phyloP scores from a whole-genome alignment of 345 rosid genomes.

The Litchi chinensis region DNA sequence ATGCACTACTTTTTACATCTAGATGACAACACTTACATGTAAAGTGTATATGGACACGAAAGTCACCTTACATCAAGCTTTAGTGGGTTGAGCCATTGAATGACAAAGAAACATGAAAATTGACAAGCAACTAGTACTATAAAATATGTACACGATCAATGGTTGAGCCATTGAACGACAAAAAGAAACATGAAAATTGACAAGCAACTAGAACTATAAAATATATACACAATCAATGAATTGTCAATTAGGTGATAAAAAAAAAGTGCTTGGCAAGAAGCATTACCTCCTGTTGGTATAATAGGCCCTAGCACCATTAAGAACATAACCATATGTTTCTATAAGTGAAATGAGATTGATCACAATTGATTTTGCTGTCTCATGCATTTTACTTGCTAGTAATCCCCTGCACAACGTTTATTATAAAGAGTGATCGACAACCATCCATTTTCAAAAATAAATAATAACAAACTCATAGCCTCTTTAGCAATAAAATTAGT shows the following conservation, averaged over 20 bases:
- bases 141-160: background rate
- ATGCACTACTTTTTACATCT: background rate
- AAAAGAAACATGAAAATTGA: too few relatives aligned
- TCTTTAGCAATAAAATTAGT: too few relatives aligned
- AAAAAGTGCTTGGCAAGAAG: background rate
- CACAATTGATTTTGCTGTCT: conserved; percentile 72
- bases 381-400: conserved; percentile 81
- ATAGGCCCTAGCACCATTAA: conserved; percentile 80
- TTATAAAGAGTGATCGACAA: too few relatives aligned
- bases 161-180: too few relatives aligned
- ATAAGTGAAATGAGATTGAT: conserved; percentile 68
- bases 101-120: background rate
- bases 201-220: too few relatives aligned
- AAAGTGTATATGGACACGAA: background rate
- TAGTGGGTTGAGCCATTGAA: background rate
- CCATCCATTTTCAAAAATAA: too few relatives aligned
- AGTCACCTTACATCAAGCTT: background rate
- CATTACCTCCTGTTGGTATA: conserved; percentile 83
- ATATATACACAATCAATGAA: background rate
- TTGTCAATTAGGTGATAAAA: background rate
- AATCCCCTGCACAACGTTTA: conserved; percentile 59
- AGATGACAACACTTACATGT: background rate
- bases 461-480: too few relatives aligned
- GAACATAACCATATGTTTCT: conserved; percentile 70
- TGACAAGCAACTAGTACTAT: background rate